Evolutionary conservation across 192 early-diverging fungal species (phyloP), one percentile per base, ranked within the genome.

Genomic region (Coemansia sp.): DNA sequence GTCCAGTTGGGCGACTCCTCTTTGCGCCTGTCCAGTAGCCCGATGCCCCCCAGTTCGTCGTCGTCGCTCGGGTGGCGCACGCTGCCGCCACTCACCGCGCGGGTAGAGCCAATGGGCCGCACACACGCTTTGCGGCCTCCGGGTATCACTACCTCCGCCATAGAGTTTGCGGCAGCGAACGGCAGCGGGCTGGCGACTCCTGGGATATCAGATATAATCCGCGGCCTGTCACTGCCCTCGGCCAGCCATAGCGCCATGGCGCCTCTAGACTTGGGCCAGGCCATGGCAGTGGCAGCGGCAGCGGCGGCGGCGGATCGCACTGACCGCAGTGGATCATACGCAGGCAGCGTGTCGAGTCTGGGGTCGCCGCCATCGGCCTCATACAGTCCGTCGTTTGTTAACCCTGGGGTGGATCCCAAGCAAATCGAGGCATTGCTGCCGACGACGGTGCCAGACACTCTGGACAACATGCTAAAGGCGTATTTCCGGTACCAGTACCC

Each of bases 381-480:
- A 0, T 69, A 74, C 59, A 81, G 78, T 46, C 78, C 78, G 17
- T 57, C 66, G 59, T 56, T 72, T 24, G 45, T 41, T 32, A 67
- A 54, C 32, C 22, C 49, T 1, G 73, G 65, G n/a, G 58, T 75
- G 2, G 78, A 81, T 43, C 62, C 73, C 17, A 53, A 62, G 59
- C 65, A 59, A 45, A 74, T 81, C 57, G 78, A 81, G 57, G 70
- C 78, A 2, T 39, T 62, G n/a, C 74, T 81, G 54, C 66, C 69
- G 12, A 36, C 60, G 64, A 62, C 60, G 11, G 45, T 64, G 25
- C 78, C 78, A 0, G 78, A 76, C 67, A 58, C 69, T 4, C 62
- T 81, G 42, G 78, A 81, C 66, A 76, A 81, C 46, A 81, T 81
- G 73, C 70, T 81, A 43, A 75, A 76, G 67, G 78, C 78, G 41